A percentile compares a stretch with the other conserved stretches of the same genome.
Evolutionary conservation across 2,329 filamentous ascomycete genomes (phyloP).

Genomic region (Cladophialophora bantiana): DNA sequence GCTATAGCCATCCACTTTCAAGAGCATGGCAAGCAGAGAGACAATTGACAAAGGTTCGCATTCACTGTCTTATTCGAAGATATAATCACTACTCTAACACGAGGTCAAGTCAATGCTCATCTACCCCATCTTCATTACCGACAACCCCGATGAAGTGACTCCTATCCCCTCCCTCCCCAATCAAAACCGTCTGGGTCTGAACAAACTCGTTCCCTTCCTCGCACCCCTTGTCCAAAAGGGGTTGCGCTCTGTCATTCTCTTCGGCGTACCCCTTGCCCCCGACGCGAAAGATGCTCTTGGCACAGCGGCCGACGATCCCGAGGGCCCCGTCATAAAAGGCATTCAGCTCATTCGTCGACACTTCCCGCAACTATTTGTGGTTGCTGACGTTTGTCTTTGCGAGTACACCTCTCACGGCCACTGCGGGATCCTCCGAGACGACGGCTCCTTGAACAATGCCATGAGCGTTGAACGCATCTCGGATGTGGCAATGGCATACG

Average conservation of each 20-base stretch:
- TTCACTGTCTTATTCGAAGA: background rate
- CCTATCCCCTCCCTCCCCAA: constrained; percentile 89
- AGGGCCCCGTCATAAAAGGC: constrained; percentile 86
- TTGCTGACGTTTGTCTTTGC: constrained; percentile 93
- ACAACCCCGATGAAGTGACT: constrained; percentile 90
- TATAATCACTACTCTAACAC: constrained; percentile 13
- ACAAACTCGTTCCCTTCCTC: constrained; percentile 83
- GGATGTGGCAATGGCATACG: constrained; percentile 97
- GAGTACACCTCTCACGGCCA: constrained; percentile 98
- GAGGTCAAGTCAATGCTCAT: constrained; percentile 87
- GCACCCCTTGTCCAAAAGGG: constrained; percentile 88
- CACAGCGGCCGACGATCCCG: constrained; percentile 88
- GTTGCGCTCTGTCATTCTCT: constrained; percentile 90
- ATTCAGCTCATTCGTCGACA: constrained; percentile 83
- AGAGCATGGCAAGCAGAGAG: constrained; percentile 83
- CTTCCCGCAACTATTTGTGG: constrained; percentile 91
- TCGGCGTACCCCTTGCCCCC: constrained; percentile 85
- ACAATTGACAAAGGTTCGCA: constrained; percentile 78
- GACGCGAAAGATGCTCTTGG: constrained; percentile 88
- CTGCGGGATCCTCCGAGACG: constrained; percentile 92
- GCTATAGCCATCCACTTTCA: constrained; percentile 80
- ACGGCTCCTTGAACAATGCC: constrained; percentile 90
- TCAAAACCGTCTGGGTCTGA: constrained; percentile 86
- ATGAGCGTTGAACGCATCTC: constrained; percentile 93
- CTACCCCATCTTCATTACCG: constrained; percentile 95